These are phyloP conservation scores for Posidonia australis DNA, from an alignment of 106 monocot genomes.

Conservation along the genomic window DNA sequence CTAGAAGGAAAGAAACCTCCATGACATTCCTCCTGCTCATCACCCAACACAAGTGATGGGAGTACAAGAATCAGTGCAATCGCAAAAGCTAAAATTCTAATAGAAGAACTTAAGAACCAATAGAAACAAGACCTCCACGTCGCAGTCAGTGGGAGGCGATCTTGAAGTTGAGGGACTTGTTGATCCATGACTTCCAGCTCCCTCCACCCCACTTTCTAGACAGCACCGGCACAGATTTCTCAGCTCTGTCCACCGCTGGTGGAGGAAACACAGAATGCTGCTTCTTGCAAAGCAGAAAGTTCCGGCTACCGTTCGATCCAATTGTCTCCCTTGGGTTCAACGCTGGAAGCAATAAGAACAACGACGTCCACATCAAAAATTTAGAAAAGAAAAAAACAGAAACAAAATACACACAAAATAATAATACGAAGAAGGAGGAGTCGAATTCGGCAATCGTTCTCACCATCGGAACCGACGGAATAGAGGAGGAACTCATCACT, in stretches of 20 bases:
- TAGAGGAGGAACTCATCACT: conserved; percentile 44
- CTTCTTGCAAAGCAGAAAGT: conserved; percentile 48
- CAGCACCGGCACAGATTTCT: not conserved
- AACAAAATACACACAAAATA: too few relatives aligned
- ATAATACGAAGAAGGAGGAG: not conserved
- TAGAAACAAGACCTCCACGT: not conserved
- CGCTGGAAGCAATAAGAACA: conserved; percentile 21
- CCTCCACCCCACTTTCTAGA: conserved; percentile 1
- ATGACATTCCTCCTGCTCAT: too few relatives aligned
- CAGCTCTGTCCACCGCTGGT: not conserved
- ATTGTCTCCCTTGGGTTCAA: conserved; percentile 24
- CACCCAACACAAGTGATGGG: too few relatives aligned
- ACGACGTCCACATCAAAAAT: not conserved
- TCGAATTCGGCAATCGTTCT: not conserved
- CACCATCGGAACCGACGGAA: conserved; percentile 48
- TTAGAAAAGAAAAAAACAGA: too few relatives aligned
- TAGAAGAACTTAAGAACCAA: not conserved
- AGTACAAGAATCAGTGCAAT: too few relatives aligned
- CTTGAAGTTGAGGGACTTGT: conserved; percentile 22
- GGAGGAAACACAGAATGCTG: not conserved
- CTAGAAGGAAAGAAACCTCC: not conserved
- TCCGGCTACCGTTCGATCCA: conserved; percentile 20
- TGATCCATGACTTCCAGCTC: conserved; percentile 23
- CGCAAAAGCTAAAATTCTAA: not conserved
- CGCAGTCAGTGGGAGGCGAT: conserved; percentile 14